A percentile compares a stretch with the other conserved stretches of the same genome.
Conservation (phyloP, 2,329 filamentous ascomycete species). For the Colletotrichum lini region DNA sequence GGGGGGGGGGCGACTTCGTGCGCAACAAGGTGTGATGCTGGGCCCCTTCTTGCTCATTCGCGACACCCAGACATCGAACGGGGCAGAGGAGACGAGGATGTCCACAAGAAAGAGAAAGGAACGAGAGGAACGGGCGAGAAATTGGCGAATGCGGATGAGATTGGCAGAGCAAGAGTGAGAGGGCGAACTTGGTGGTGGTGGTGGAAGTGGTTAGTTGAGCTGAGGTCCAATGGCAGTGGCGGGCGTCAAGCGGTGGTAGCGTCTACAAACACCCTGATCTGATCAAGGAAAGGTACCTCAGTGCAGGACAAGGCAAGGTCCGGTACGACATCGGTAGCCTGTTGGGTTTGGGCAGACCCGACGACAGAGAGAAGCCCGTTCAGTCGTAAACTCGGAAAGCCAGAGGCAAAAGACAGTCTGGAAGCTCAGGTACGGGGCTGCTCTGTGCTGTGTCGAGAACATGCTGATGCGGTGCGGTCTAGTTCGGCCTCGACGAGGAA, state of each 20-base stretch:
- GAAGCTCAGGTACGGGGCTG: conserved; percentile 14
- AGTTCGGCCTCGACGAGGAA: conserved; percentile 5
- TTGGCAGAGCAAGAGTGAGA: conserved; percentile 8
- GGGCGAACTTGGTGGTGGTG: conserved; percentile 11
- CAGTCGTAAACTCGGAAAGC: not conserved
- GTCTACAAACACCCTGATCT: not conserved
- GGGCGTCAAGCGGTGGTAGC: not conserved
- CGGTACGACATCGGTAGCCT: not conserved
- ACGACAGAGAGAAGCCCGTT: not conserved
- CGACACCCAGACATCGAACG: conserved; percentile 5
- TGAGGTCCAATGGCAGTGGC: conserved; percentile 15
- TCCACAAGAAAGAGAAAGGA: conserved; percentile 9
- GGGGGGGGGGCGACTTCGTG: conserved; percentile 24
- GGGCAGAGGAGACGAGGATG: not conserved
- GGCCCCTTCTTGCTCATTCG: conserved; percentile 12
- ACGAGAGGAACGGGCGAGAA: conserved; percentile 25
- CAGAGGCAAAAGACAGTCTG: conserved; percentile 11
- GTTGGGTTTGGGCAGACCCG: not conserved
- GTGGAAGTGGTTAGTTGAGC: conserved; percentile 6
- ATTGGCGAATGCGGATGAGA: conserved; percentile 39
- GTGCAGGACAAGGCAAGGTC: not conserved
- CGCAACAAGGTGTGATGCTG: conserved; percentile 11
- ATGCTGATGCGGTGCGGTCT: not conserved
- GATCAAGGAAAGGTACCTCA: not conserved
- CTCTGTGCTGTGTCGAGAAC: not conserved